Evolutionary conservation across 73 alveolate species (phyloP).

Genomic region (Paramecium octaurelia): DNA sequence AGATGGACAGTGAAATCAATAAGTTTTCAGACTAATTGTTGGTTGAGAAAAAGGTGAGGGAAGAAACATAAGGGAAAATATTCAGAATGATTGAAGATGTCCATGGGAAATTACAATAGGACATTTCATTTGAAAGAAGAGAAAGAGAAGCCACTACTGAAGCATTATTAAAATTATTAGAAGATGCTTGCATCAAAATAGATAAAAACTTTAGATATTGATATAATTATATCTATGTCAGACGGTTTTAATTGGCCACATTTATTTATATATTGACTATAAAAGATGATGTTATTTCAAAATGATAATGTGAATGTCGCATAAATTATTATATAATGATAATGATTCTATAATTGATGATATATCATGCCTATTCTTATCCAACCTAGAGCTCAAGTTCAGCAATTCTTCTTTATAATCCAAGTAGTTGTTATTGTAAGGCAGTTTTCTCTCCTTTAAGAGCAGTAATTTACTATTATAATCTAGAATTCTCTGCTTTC

Average conservation of each 20-base stretch:
- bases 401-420: constrained; percentile 84
- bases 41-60: constrained; percentile 35
- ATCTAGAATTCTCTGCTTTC: constrained; percentile 81
- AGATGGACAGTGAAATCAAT: constrained; percentile 24
- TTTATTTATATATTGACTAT: too few species aligned
- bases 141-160: constrained; percentile 51
- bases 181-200: constrained; percentile 42
- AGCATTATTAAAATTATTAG: constrained; percentile 26
- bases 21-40: constrained; percentile 37
- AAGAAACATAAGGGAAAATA: constrained; percentile 45
- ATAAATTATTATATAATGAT: not conserved
- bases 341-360: not conserved
- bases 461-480: constrained; percentile 81
- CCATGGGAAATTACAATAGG: constrained; percentile 19
- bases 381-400: constrained; percentile 88
- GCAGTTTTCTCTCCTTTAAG: constrained; percentile 88
- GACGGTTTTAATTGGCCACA: not conserved
- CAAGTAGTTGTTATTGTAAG: constrained; percentile 76
- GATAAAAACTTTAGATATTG: constrained; percentile 37
- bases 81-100: constrained; percentile 54
- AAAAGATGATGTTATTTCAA: not conserved
- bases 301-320: not conserved
- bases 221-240: not conserved
- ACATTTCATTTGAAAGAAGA: constrained; percentile 29
- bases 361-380: constrained; percentile 62